Evolutionary conservation across 768 basidiomycete genomes (phyloP).

Genomic region (Termitomyces sp.): DNA sequence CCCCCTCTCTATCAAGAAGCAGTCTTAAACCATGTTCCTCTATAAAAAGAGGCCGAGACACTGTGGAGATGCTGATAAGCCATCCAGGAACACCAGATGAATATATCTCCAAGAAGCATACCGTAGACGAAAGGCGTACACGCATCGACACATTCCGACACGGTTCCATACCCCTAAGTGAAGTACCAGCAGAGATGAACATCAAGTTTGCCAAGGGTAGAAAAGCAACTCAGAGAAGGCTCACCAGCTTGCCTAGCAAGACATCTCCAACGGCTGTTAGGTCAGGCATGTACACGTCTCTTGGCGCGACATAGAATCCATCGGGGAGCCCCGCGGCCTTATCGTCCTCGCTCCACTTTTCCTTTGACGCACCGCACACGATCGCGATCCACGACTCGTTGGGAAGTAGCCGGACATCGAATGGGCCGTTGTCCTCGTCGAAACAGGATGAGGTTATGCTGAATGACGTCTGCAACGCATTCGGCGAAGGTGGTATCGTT

Average conservation of each 20-base stretch:
- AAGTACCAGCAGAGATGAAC: neutral
- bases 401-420: slow-evolving; percentile 49
- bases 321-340: slow-evolving; percentile 45
- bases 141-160: slow-evolving; percentile 74
- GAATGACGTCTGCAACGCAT: slow-evolving; percentile 6
- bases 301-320: slow-evolving; percentile 71
- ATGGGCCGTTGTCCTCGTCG: slow-evolving; percentile 16
- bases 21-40: slow-evolving; percentile 76
- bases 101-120: slow-evolving; percentile 24
- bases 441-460: slow-evolving; percentile 3
- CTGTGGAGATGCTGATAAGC: slow-evolving; percentile 26
- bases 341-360: slow-evolving; percentile 39
- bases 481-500: slow-evolving; percentile 34
- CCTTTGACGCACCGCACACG: slow-evolving; percentile 70
- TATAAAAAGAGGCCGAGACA: slow-evolving; percentile 75
- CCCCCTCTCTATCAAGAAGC: slow-evolving; percentile 58
- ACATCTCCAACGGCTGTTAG: slow-evolving; percentile 71
- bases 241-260: slow-evolving; percentile 71
- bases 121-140: slow-evolving; percentile 79
- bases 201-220: slow-evolving; percentile 1
- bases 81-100: slow-evolving; percentile 1
- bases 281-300: slow-evolving; percentile 81
- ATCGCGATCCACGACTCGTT: slow-evolving; percentile 74
- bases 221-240: slow-evolving; percentile 14
- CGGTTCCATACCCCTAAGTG: slow-evolving; percentile 83